A percentile compares a stretch with the other conserved stretches of the same genome.
These are phyloP conservation scores for Candida sp. DNA, from an alignment of 1,139 yeast genomes.

Conservation along the genomic window DNA sequence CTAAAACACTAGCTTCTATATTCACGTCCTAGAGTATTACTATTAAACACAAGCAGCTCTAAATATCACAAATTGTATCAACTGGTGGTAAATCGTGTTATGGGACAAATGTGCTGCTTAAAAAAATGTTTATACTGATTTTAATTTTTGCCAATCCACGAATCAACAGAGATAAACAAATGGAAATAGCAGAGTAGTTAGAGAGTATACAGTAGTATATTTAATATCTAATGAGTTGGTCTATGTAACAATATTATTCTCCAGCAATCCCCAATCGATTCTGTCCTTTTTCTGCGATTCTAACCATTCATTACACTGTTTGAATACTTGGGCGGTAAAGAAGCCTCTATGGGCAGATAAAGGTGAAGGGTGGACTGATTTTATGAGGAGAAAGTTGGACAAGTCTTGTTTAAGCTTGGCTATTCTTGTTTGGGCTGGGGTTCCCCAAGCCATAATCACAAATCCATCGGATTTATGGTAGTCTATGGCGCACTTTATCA, in stretches of 20 bases:
- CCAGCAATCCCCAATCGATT: slow-evolving; percentile 62
- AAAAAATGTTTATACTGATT: neutral
- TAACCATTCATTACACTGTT: slow-evolving; percentile 73
- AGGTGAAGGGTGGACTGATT: slow-evolving; percentile 93
- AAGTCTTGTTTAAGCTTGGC: slow-evolving; percentile 26
- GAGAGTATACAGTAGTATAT: neutral
- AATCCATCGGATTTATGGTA: slow-evolving; percentile 57
- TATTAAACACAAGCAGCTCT: neutral
- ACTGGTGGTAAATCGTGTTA: neutral
- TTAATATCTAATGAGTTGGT: neutral
- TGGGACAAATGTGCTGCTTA: neutral
- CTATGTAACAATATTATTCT: slow-evolving; percentile 20
- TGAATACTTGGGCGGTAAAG: slow-evolving; percentile 70
- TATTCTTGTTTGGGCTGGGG: slow-evolving; percentile 81
- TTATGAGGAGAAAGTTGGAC: slow-evolving; percentile 47
- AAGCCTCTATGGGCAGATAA: slow-evolving; percentile 85
- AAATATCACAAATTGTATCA: neutral
- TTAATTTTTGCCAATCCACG: neutral
- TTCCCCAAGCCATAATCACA: slow-evolving; percentile 91
- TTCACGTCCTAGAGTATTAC: neutral
- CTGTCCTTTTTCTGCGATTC: slow-evolving; percentile 38
- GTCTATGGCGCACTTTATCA: slow-evolving; percentile 47
- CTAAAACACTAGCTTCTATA: neutral
- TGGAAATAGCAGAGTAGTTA: neutral
- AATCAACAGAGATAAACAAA: neutral